Base-by-base conservation (phyloP, 805 yeast species). In the Starmerella khaoyaiensis region DNA sequence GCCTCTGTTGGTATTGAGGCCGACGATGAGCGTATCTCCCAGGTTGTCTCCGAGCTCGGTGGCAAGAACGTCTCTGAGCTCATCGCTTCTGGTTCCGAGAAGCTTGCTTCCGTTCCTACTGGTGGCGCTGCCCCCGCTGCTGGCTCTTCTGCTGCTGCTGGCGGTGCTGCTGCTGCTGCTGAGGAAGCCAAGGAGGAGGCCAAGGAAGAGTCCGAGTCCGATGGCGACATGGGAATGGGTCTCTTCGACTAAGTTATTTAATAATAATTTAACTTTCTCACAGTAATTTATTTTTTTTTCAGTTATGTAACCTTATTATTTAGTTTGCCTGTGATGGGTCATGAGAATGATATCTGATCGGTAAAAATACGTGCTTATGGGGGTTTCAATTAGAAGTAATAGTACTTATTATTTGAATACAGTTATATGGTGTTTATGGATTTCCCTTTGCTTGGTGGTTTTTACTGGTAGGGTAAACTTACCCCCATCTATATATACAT, bases 61-160 rank as follows among this genome's bases (percentile, higher is more conserved):
- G 98, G 97, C 68, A 90, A 90, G 78, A 61, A 80, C 61, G 73
- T 82, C 57, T 74, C 68, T 55, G 94, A 82, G 57, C 76, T 90
- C 69, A 76, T 90, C 58, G 79, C 93, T 58, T 90, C 76, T 71
- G 98, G 98, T 74, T 69, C 79, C 68, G 69, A 79, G 70, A 90
- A 90, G 75, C 81, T 90, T 64, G 93, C 97, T 56, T 76, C 97
- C 54, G 93, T 87, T 53, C 96, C 97, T 68, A 58, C 95, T 60
- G 96, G 95, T 66, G 96, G 94, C 70, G 90, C 95, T 65, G 94
- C 90, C 65, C 74, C 83, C 59, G 68, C 90, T 54, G 65, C 79
- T 56, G 69, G 74, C 60, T 72, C 70, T 59, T 73, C 72, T 59
- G 76, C 79, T 53, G 73, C 78, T 56, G 76, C 77, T 57, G 77